Base-by-base conservation (phyloP, 805 yeast species). In the Monosporozyma aerobia region DNA sequence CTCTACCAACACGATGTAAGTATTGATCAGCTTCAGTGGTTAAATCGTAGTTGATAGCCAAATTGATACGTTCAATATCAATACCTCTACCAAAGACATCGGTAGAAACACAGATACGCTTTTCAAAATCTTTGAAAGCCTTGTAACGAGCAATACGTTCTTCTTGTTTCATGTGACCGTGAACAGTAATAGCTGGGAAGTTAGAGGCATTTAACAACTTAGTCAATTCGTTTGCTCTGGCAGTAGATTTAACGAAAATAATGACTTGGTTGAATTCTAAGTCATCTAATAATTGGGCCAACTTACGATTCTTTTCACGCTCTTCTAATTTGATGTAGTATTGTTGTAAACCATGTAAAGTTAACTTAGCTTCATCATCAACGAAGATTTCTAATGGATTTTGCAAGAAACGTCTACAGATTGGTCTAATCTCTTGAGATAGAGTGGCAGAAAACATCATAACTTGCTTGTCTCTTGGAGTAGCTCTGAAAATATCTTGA, bases 61-160 rank as follows among this genome's bases (percentile, higher is more conserved):
- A 76, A 76, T 92, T 92, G 75, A 92, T 92, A 77, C 99, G 89
- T 80, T 92, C 99, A 62, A 92, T 92, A 81, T 92, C 99, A 66
- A 92, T 94, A 78, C 99, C 99, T 80, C 99, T 90, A 69, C 99
- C 99, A 61, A 92, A 92, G 51, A 92, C 97, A 75, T 92, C 99
- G 54, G 99, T 92, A 54, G 97, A 85, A 51, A 92, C 98, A 80
- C 98, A 94, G 68, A 92, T 94, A 77, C 99, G 90, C 78, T 90
- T 90, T 81, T 90, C 90, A 78, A 92, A 94, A 75, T 92, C 98
- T 76, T 92, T 92, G 80, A 92, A 92, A 57, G 88, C 83, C 75
- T 87, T 90, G 80, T 94, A 92, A 71, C 96, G 84, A 56, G 87
- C 95, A 67, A 94, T 94, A 80, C 99, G 90, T 77, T 92, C 97